Percentiles rank a stretch among this genome's conserved stretches.
These are phyloP conservation scores for Cochlearia excelsa DNA, from an alignment of 345 rosid species.

Conservation along the genomic window DNA sequence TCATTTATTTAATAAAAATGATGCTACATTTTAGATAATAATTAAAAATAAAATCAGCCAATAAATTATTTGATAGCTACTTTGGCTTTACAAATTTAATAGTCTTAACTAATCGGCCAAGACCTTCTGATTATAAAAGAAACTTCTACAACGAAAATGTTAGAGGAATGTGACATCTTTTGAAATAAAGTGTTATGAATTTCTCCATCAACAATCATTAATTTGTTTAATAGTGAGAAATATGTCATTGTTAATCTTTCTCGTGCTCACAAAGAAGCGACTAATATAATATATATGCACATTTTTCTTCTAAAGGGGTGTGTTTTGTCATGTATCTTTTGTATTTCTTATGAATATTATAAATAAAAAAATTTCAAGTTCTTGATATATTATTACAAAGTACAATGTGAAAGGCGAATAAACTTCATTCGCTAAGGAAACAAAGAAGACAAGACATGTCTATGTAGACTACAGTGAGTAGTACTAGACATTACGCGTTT, in stretches of 20 bases:
- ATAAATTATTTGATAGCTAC: no score
- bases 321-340: not conserved
- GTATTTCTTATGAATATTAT: not conserved
- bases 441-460: conserved; percentile 30
- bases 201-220: no score
- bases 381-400: conserved; percentile 8
- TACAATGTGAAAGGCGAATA: conserved; percentile 26
- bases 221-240: no score
- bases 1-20: no score
- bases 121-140: no score
- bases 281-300: not conserved
- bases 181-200: no score
- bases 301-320: conserved; percentile 1
- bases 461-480: conserved; percentile 12
- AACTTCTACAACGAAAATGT: no score
- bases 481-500: conserved; percentile 31
- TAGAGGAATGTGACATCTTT: no score
- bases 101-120: no score
- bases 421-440: conserved; percentile 18
- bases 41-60: no score
- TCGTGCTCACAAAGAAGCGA: conserved; percentile 18
- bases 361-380: conserved; percentile 6
- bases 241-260: conserved; percentile 7
- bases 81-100: no score
- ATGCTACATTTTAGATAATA: no score